Percentiles rank a stretch among this genome's conserved stretches.
Evolutionary conservation across 139 green algal species (phyloP).

Genomic region (Coelastrella sp.): DNA sequence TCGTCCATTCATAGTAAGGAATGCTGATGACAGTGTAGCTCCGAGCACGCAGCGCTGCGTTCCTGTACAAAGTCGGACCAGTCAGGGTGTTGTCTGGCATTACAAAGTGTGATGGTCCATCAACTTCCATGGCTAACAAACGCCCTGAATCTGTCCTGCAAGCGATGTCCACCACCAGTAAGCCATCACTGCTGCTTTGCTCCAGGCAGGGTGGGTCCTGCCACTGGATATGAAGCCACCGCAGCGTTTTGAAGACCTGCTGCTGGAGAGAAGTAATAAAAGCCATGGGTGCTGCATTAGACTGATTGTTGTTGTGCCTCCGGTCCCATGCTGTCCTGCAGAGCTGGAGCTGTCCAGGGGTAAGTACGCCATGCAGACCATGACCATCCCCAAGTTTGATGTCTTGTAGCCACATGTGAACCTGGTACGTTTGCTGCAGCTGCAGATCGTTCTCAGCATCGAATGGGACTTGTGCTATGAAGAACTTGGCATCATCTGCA

Average conservation of each 20-base stretch:
- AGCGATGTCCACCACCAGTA: not conserved
- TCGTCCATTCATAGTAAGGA: slow-evolving; percentile 29
- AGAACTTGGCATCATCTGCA: not conserved
- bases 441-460: not conserved
- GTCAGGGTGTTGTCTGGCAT: not conserved
- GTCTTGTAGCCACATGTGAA: slow-evolving; percentile 37
- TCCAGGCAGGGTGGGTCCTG: not conserved
- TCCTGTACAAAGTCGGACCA: slow-evolving; percentile 19
- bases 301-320: not conserved
- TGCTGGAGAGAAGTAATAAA: no score
- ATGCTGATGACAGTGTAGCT: slow-evolving; percentile 35
- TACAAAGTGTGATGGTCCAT: slow-evolving; percentile 33
- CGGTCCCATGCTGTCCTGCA: not conserved
- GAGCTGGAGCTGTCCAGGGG: slow-evolving; percentile 20
- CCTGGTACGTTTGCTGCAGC: slow-evolving; percentile 20
- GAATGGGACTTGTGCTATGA: not conserved
- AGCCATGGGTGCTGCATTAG: not conserved
- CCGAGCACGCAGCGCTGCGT: slow-evolving; percentile 28
- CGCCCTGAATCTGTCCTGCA: not conserved
- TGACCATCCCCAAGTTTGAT: not conserved
- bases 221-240: not conserved
- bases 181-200: not conserved
- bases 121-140: slow-evolving; percentile 19
- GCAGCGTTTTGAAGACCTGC: not conserved
- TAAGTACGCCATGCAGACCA: not conserved